Conservation (phyloP, 1,284 basidiomycete genomes). For the Leccinum solheimii region DNA sequence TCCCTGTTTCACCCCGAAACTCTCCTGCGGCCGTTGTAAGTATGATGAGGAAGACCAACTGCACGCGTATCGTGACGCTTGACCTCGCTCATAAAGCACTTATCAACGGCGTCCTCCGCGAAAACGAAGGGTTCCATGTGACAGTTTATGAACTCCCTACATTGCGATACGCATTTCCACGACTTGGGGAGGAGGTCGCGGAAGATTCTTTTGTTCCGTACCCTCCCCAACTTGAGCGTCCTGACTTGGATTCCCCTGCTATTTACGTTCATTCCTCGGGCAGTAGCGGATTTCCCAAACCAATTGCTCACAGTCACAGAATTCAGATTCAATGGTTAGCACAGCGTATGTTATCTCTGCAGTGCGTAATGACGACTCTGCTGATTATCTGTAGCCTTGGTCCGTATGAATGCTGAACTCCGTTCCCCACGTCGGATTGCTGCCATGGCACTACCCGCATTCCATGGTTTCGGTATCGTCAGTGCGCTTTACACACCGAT, state of each 20-base stretch:
- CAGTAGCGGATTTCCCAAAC: constrained; percentile 40
- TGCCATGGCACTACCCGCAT: constrained; percentile 28
- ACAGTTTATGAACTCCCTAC: constrained; percentile 34
- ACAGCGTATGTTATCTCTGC: background rate
- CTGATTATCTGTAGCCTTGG: constrained; percentile 3
- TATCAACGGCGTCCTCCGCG: constrained; percentile 24
- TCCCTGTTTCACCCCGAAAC: constrained; percentile 38
- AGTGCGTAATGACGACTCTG: too few relatives aligned
- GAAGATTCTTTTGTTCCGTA: constrained; percentile 33
- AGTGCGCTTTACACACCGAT: constrained; percentile 21
- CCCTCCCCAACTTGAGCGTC: constrained; percentile 13
- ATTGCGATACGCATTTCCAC: constrained; percentile 32
- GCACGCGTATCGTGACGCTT: constrained; percentile 36
- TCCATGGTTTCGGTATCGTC: constrained; percentile 28
- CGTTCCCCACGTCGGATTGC: constrained; percentile 18
- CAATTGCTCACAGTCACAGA: constrained; percentile 30
- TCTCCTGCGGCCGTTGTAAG: constrained; percentile 31
- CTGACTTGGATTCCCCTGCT: constrained; percentile 19
- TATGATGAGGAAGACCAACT: constrained; percentile 33
- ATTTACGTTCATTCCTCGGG: constrained; percentile 41
- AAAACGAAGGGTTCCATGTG: background rate
- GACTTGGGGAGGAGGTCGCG: constrained; percentile 32
- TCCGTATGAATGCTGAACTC: background rate
- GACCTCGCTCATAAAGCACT: constrained; percentile 25
- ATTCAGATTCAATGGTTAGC: constrained; percentile 27